Percentiles rank a stretch among this genome's conserved stretches.
Conservation (phyloP, 352 stramenopile species). For the Phytophthora constricta region DNA sequence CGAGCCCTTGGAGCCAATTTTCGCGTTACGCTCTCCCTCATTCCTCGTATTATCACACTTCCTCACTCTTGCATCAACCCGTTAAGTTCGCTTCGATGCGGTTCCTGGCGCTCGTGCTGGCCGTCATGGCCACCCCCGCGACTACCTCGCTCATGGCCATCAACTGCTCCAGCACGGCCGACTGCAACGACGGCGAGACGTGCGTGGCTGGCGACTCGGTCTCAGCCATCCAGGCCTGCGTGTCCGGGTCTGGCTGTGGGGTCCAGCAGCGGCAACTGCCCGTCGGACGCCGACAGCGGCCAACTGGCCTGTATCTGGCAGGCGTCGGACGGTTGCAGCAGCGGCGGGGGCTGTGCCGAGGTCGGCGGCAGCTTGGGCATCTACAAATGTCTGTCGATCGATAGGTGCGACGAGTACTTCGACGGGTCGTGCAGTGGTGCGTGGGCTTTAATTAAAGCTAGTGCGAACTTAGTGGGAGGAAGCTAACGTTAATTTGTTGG, state of each 20-base stretch:
- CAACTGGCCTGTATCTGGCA: conserved; percentile 77
- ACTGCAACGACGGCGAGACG: conserved; percentile 68
- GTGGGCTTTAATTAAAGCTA: conserved; percentile 8
- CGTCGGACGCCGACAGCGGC: conserved; percentile 57
- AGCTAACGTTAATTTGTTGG: not conserved
- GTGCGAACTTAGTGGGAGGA: no score
- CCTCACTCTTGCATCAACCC: not conserved
- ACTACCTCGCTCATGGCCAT: conserved; percentile 47
- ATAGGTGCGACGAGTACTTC: conserved; percentile 79
- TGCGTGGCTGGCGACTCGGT: conserved; percentile 80
- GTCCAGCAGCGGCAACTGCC: conserved; percentile 60
- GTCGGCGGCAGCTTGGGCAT: conserved; percentile 48
- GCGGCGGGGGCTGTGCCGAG: conserved; percentile 31
- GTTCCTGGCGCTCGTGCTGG: conserved; percentile 24
- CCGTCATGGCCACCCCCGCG: not conserved
- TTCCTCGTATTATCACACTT: not conserved
- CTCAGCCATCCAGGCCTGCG: conserved; percentile 69
- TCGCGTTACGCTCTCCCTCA: not conserved
- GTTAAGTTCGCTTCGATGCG: conserved; percentile 11
- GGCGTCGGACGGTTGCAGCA: conserved; percentile 16
- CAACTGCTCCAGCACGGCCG: conserved; percentile 58
- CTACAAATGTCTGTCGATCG: conserved; percentile 85
- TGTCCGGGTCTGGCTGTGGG: conserved; percentile 62
- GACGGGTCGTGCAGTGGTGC: conserved; percentile 62
- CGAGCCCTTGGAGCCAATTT: not conserved